Base-by-base conservation (phyloP, 2,329 filamentous ascomycete species). In the Berkeleyomyces rouxiae region DNA sequence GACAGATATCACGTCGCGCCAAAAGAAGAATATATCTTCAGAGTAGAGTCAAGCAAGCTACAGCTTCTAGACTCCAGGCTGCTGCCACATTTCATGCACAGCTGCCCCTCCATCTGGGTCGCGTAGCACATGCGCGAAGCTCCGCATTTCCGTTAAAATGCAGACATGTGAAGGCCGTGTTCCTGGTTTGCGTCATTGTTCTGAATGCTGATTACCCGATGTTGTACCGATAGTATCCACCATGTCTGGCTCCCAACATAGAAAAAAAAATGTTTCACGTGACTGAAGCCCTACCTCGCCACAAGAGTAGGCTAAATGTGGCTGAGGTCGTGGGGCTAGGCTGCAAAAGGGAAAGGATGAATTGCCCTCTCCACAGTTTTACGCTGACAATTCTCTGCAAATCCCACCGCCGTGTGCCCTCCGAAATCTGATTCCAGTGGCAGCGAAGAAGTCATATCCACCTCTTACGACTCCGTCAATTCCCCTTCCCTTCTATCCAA, bases 391-490 rank as follows among this genome's bases (percentile, higher is more conserved):
- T 46, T 63, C 47, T 43, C 42, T 49, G 60, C 59, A 64, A 58
- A 61, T 47, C 59, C 49, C 51, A 58, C 58, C 51, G 55, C 61
- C 58, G 59, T 64, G 63, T 64, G 63, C 60, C 63, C 63, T 63
- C 58, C 42, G 60, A 64, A 64, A 59, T 64, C 53, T 53, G 55
- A 61, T 37, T 55, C 51, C 39, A 57, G 63, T 62, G 23, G 58
- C 60, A 55, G 63, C 61, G 63, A 64, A 62, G 57, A 64, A 64
- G 60, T 59, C 63, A 55, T 64, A 64, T 61, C 60, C 43, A 61
- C 60, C 60, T 58, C 61, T 64, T 58, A 64, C 63, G 63, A 62
- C 63, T 64, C 57, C 47, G 55, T 62, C 47, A 62, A 58, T 62
- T 64, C 59, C 63, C 59, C 60, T 64, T 62, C 61, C 46, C 59